Evolutionary conservation across 345 rosid genomes (phyloP), one percentile per base, ranked within the genome.

Genomic region (Erucastrum elatum): DNA sequence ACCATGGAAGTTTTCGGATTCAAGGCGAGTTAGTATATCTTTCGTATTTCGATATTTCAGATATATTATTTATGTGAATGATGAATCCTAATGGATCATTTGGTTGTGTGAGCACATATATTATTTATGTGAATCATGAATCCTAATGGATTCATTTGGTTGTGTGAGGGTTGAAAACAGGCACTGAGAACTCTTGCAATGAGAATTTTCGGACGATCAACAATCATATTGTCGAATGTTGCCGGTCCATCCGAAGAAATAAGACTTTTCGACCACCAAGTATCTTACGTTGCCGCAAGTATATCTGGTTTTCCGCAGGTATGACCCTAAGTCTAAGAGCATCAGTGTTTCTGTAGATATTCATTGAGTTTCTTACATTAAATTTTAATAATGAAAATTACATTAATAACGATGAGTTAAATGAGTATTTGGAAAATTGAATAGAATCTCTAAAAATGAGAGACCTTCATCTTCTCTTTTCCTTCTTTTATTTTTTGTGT

Each of bases 221-320:
- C 80, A 27, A 85, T 41, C 75, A 71, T 85, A 15, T 80, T 74
- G 59, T 90, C 92, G 4, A 88, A 87, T 26, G 64, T 87, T 13
- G 80, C 74, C 3, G 92, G 92, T 31, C 92, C 91, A 2, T 6
- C 44, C 1, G 88, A 88, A 78, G 91, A 88, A 78, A 85, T 87
- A 8, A 81, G 82, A 37, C 81, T 86, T 66, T 88, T 80, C 31
- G 88, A 85, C 2, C 88, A 86, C 70, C 80, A 11, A 0, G 27
- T 77, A 63, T 33, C 71, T 63, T 77, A 84, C 76, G 41, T 87
- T 61, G 92, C 88, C 26, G 87, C 94, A 9, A 81, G 72, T 65
- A 77, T 75, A 25, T 83, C 79, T 51, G 90, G 89, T 12, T 72
- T 87, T 7, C 90, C 94, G 15, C 88, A 88, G 64, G 90, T 86